These are phyloP conservation scores for Leucoagaricus sp. DNA, from an alignment of 1,284 basidiomycete species.

Conservation along the genomic window DNA sequence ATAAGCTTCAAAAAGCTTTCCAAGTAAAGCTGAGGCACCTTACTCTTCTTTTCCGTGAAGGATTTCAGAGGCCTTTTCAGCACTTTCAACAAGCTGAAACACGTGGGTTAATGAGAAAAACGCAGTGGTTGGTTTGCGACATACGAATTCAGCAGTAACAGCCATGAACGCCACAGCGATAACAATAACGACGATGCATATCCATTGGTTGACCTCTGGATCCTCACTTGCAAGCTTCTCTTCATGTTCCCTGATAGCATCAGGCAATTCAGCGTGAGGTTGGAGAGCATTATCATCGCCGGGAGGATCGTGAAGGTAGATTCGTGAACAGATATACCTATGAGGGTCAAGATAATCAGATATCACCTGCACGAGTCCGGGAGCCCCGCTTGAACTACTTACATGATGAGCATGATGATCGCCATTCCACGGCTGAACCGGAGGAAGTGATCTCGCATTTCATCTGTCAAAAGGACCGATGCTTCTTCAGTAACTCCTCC, in stretches of 20 bases:
- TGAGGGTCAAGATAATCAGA: not conserved
- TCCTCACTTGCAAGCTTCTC: conserved; percentile 40
- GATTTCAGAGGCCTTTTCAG: conserved; percentile 50
- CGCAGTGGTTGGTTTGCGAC: conserved; percentile 19
- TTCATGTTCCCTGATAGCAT: conserved; percentile 45
- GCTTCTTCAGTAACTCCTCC: conserved; percentile 24
- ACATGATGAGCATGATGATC: conserved; percentile 61
- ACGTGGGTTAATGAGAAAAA: not conserved
- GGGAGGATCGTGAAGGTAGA: conserved; percentile 70
- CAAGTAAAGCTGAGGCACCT: conserved; percentile 17
- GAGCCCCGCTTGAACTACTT: conserved; percentile 23
- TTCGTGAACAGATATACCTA: conserved; percentile 64
- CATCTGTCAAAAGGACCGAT: conserved; percentile 42
- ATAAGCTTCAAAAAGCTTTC: conserved; percentile 3
- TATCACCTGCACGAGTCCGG: not conserved
- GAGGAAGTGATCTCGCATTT: conserved; percentile 47
- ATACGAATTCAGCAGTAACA: conserved; percentile 67
- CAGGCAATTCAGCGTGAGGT: conserved; percentile 44
- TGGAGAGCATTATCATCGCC: conserved; percentile 51
- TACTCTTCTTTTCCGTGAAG: conserved; percentile 51
- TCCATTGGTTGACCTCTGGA: conserved; percentile 62
- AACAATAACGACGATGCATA: conserved; percentile 52
- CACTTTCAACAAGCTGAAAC: conserved; percentile 58
- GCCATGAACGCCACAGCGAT: conserved; percentile 61
- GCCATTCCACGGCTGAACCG: conserved; percentile 63